A percentile compares a stretch with the other conserved stretches of the same genome.
Conservation (phyloP, 2,329 filamentous ascomycete species). For the Epichloe sibirici region DNA sequence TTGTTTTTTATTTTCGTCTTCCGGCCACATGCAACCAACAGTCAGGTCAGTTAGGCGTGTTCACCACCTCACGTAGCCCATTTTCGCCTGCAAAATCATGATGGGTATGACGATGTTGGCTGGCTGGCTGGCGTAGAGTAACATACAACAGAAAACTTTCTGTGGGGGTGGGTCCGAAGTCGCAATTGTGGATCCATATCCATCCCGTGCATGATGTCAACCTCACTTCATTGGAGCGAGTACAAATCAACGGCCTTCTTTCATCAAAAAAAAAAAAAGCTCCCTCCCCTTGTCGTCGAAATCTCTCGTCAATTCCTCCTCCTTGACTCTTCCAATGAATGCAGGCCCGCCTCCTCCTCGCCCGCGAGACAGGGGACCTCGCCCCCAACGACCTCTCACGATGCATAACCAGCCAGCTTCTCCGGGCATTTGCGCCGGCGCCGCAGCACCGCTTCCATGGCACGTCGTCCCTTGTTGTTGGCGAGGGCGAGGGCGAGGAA, state of each 20-base stretch:
- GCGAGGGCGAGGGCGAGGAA: not conserved
- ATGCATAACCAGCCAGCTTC: constrained; percentile 50
- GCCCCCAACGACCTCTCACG: constrained; percentile 51
- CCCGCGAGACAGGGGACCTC: constrained; percentile 60
- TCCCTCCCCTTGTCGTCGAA: no score
- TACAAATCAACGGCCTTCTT: no score
- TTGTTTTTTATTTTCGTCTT: not conserved
- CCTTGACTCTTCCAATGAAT: constrained; percentile 28
- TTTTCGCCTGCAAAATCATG: not conserved
- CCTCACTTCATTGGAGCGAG: no score
- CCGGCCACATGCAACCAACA: not conserved
- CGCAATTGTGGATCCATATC: no score
- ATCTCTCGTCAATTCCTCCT: constrained; percentile 6
- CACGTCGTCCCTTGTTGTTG: not conserved
- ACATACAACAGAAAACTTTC: no score
- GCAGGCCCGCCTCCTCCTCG: constrained; percentile 67
- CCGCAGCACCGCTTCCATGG: constrained; percentile 61
- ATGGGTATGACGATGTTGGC: no score
- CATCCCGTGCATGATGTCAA: no score
- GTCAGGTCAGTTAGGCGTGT: not conserved
- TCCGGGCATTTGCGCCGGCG: constrained; percentile 56
- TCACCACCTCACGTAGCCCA: not conserved
- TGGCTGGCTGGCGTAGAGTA: no score
- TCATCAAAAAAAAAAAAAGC: not conserved
- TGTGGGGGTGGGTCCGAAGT: no score